Base-by-base conservation (phyloP, 2,329 filamentous ascomycete species). In the Clarireedia hainanense region DNA sequence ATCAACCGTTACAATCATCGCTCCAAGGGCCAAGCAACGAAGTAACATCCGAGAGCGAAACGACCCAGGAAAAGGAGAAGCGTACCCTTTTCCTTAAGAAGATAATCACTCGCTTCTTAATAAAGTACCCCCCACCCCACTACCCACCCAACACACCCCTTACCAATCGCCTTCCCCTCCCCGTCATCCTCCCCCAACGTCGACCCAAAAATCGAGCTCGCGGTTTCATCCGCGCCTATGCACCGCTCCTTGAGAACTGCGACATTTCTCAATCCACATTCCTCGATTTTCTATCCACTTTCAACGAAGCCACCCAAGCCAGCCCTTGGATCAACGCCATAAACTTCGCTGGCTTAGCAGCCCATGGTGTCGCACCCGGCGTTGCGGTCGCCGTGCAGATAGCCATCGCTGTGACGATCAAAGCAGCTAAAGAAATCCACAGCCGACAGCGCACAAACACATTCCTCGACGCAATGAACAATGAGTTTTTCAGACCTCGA, bases 391-490 rank as follows among this genome's bases (percentile, higher is more conserved):
- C 72, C 0, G 70, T 77, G 10, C 73, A 72, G 0, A 69, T 74
- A 6, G 74, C 70, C 0, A 70, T 77, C 0, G 72, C 75, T 46
- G 59, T 76, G 2, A 70, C 69, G 0, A 72, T 74, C 0, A 66
- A 73, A 12, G 68, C 71, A 2, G 72, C 72, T 0, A 71, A 73
- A 50, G 72, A 75, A 26, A 39, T 64, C 1, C 63, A 65, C 34
- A 42, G 53, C 20, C 54, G 59, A 4, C 53, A 58, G 15, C 61
- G 61, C 55, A 61, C 60, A 14, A 83, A 82, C 61, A 68, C 65
- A 0, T 84, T 80, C 63, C 72, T 85, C 10, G 74, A 82, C 59
- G 68, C 71, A 27, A 73, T 81, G 62, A 85, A 84, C 62, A 70
- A 75, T 7, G 71, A 77, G 3, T 75, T 81, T 56, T 85, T 85